Evolutionary conservation across 2,329 filamentous ascomycete species (phyloP).

Genomic region (Hymenotorrendiella dingleyae): DNA sequence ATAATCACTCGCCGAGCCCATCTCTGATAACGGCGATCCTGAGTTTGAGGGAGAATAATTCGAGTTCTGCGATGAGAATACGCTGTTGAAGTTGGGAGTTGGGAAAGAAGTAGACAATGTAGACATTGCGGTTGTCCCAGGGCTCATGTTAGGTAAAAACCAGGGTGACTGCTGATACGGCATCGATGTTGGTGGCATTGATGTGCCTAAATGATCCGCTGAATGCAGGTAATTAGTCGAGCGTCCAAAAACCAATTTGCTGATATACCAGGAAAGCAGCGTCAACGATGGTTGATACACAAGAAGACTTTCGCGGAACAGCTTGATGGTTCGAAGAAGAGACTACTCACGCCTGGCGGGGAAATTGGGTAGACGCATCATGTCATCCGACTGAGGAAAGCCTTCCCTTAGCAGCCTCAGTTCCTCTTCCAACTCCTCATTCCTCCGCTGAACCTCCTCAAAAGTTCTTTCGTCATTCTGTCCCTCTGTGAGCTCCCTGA

Average conservation of each 20-base stretch:
- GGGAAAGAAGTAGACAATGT: conserved; percentile 5
- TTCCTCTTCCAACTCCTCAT: conserved; percentile 49
- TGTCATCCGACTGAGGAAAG: conserved; percentile 13
- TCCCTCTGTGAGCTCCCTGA: conserved; percentile 60
- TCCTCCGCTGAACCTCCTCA: conserved; percentile 45
- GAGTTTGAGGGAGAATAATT: conserved; percentile 2
- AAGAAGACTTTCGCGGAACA: too few relatives aligned
- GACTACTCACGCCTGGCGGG: conserved; percentile 5
- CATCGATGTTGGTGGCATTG: conserved; percentile 3
- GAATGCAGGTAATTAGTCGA: too few relatives aligned
- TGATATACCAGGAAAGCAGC: too few relatives aligned
- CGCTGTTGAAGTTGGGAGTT: conserved; percentile 1
- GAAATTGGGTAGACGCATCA: conserved; percentile 4
- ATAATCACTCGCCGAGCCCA: conserved; percentile 4
- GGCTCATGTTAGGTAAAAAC: conserved; percentile 3
- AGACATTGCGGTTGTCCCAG: not conserved
- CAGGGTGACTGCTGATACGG: not conserved
- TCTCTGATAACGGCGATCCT: conserved; percentile 5
- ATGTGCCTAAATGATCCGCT: conserved; percentile 2
- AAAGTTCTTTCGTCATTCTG: conserved; percentile 45
- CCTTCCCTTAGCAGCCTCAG: conserved; percentile 29
- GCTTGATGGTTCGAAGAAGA: too few relatives aligned
- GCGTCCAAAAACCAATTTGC: too few relatives aligned
- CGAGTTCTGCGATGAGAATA: conserved; percentile 3
- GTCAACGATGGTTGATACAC: too few relatives aligned